These are phyloP conservation scores for Glutinoglossum americanum DNA, from an alignment of 495 filamentous ascomycete species.

Conservation along the genomic window DNA sequence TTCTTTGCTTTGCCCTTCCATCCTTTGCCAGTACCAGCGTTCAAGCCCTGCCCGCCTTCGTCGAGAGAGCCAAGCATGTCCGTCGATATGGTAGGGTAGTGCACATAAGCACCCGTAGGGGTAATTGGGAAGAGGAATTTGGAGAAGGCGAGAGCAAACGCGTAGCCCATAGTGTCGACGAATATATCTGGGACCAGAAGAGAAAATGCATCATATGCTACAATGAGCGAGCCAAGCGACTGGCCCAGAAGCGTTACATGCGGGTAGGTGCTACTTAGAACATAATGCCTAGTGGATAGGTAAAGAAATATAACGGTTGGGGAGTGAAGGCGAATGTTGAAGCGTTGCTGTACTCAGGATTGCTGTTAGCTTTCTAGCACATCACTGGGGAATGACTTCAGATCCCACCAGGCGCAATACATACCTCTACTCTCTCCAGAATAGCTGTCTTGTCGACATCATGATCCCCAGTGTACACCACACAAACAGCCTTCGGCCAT, in stretches of 20 bases:
- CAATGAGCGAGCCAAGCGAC: conserved; percentile 61
- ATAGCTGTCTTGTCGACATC: conserved; percentile 63
- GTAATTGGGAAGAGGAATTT: conserved; percentile 64
- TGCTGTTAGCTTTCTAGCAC: background rate
- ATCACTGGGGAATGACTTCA: background rate
- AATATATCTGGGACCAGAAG: conserved; percentile 85
- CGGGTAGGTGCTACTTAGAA: conserved; percentile 66
- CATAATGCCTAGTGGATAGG: conserved; percentile 65
- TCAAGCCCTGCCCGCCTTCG: conserved; percentile 50
- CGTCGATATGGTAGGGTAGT: conserved; percentile 95
- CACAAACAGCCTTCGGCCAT: conserved; percentile 71
- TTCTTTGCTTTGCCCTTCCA: conserved; percentile 43
- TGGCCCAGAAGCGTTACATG: conserved; percentile 90
- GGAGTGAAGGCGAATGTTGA: conserved; percentile 77
- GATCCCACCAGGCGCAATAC: background rate
- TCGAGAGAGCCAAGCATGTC: conserved; percentile 85
- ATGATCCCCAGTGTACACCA: conserved; percentile 89
- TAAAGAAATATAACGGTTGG: conserved; percentile 75
- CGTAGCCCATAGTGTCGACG: conserved; percentile 95
- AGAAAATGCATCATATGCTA: conserved; percentile 85
- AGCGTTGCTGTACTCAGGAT: conserved; percentile 38
- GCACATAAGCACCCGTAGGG: conserved; percentile 83
- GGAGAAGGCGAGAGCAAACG: conserved; percentile 63
- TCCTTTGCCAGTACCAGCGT: conserved; percentile 60
- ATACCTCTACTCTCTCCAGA: conserved; percentile 51